A percentile compares a stretch with the other conserved stretches of the same genome.
Evolutionary conservation across 2,329 filamentous ascomycete genomes (phyloP).

Genomic region (Exophiala lecanii-corni): DNA sequence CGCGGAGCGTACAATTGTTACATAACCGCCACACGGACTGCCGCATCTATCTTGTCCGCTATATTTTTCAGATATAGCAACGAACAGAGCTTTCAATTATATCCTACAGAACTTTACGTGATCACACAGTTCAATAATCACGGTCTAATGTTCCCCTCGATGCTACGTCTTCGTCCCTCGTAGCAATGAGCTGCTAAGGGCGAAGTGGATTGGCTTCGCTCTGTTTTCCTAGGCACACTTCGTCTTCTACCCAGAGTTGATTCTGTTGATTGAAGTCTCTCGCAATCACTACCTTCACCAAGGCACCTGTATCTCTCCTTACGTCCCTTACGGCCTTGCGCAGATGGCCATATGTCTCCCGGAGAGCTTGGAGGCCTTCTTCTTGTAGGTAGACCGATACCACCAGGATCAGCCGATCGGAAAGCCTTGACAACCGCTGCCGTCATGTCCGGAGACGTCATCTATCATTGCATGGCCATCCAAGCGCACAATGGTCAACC

Average conservation of each 20-base stretch:
- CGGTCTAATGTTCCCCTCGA: background rate
- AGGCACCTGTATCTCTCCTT: constrained; percentile 14
- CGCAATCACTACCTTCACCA: constrained; percentile 25
- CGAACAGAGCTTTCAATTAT: too few relatives aligned
- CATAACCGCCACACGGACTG: too few relatives aligned
- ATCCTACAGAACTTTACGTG: too few relatives aligned
- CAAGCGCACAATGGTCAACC: too few relatives aligned
- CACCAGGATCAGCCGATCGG: constrained; percentile 26
- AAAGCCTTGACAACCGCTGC: constrained; percentile 25
- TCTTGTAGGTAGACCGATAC: constrained; percentile 27
- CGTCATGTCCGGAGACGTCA: constrained; percentile 28
- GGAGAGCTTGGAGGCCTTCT: constrained; percentile 20
- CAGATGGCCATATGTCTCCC: constrained; percentile 17
- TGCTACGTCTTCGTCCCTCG: constrained; percentile 33
- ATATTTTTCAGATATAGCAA: too few relatives aligned
- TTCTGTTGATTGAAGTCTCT: constrained; percentile 30
- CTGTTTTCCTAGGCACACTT: constrained; percentile 31
- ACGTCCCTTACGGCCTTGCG: constrained; percentile 24
- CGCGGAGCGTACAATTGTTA: too few relatives aligned
- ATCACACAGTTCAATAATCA: too few relatives aligned
- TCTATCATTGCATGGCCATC: constrained; percentile 18
- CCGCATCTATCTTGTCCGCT: too few relatives aligned
- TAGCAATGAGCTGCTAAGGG: constrained; percentile 33
- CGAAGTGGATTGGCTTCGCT: constrained; percentile 35
- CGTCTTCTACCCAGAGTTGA: constrained; percentile 29